These are phyloP conservation scores for Didymella sp. DNA, from an alignment of 2,329 filamentous ascomycete species.

Conservation along the genomic window DNA sequence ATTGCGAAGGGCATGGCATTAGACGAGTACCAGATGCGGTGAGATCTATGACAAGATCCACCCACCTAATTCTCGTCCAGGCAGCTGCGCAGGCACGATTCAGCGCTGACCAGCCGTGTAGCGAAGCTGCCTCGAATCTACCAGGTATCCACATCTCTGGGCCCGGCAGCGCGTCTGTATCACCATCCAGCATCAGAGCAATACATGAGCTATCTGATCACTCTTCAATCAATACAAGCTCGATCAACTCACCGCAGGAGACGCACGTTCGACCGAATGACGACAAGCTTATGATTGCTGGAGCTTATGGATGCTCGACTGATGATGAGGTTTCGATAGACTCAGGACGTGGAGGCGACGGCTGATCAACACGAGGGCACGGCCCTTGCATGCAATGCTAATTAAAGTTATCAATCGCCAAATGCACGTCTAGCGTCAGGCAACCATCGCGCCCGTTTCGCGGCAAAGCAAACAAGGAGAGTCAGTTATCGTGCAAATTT, in stretches of 20 bases:
- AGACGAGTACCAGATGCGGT: slow-evolving; percentile 48
- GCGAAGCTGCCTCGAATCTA: neutral
- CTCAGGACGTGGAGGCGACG: slow-evolving; percentile 6
- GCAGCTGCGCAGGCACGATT: neutral
- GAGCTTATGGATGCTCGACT: slow-evolving; percentile 1
- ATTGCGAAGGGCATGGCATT: slow-evolving; percentile 79
- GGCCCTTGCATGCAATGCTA: slow-evolving; percentile 6
- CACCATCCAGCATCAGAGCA: slow-evolving; percentile 1
- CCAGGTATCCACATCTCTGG: neutral
- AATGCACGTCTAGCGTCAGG: slow-evolving; percentile 19
- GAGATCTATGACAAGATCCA: slow-evolving; percentile 13
- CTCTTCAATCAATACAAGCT: neutral
- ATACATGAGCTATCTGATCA: slow-evolving; percentile 4
- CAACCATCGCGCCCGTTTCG: slow-evolving; percentile 15
- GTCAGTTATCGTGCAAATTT: slow-evolving; percentile 7
- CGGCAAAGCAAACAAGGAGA: slow-evolving; percentile 13
- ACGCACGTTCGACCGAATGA: neutral
- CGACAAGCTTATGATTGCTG: neutral
- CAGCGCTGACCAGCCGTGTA: neutral
- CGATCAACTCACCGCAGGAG: neutral
- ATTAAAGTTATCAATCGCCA: slow-evolving; percentile 14
- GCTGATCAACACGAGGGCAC: slow-evolving; percentile 10
- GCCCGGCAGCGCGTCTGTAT: neutral
- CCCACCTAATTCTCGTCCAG: neutral
- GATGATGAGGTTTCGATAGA: slow-evolving; percentile 9